A percentile compares a stretch with the other conserved stretches of the same genome.
These are phyloP conservation scores for Xerocomellus intermedius DNA, from an alignment of 768 basidiomycete genomes.

Conservation along the genomic window DNA sequence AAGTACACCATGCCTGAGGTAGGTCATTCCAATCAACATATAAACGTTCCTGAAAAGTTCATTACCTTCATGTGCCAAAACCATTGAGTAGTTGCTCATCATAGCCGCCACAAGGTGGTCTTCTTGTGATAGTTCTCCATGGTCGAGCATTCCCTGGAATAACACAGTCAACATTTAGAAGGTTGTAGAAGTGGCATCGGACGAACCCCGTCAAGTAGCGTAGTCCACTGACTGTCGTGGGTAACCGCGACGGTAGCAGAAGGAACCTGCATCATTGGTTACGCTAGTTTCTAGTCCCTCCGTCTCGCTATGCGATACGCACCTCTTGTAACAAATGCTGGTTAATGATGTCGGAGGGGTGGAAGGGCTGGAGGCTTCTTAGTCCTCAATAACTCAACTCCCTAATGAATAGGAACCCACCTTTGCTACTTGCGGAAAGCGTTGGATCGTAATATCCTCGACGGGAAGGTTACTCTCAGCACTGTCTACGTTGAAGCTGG, in stretches of 20 bases:
- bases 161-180: neutral
- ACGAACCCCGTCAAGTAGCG: slow-evolving; percentile 4
- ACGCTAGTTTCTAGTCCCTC: neutral
- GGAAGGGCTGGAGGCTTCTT: neutral
- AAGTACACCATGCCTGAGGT: neutral
- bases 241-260: slow-evolving; percentile 9
- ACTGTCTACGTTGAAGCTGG: neutral
- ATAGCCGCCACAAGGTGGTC: neutral
- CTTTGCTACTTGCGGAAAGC: slow-evolving; percentile 4
- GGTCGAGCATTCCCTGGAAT: neutral
- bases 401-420: neutral
- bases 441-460: neutral
- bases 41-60: no score
- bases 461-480: neutral
- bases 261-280: neutral
- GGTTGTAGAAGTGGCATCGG: no score
- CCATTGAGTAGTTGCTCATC: neutral
- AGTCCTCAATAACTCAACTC: neutral
- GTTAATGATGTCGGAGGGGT: slow-evolving; percentile 14
- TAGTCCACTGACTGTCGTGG: slow-evolving; percentile 10
- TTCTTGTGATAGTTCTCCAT: neutral
- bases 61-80: neutral
- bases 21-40: neutral
- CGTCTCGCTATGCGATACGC: neutral
- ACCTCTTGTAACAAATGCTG: slow-evolving; percentile 7